Conservation (phyloP, 768 basidiomycete species). For the Suillus luteus region DNA sequence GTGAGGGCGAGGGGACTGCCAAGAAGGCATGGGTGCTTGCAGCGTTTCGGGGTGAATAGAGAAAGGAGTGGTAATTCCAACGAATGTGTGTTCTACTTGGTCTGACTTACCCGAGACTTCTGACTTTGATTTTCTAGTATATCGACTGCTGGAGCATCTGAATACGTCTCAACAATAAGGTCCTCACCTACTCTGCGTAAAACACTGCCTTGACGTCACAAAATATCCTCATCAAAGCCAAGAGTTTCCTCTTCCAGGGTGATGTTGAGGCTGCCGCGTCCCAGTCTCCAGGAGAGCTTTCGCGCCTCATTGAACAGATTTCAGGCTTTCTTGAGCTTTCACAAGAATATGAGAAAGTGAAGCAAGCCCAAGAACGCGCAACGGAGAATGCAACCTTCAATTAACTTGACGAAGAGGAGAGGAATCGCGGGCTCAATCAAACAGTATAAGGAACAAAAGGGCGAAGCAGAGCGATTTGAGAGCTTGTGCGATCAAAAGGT, state of each 20-base stretch:
- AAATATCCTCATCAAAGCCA: conserved; percentile 97
- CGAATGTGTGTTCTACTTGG: conserved; percentile 72
- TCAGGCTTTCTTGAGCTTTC: conserved; percentile 89
- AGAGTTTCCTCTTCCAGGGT: conserved; percentile 99
- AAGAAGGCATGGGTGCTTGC: conserved; percentile 96
- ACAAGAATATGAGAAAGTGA: conserved; percentile 85
- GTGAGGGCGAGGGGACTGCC: conserved; percentile 74
- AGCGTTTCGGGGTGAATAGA: conserved; percentile 74
- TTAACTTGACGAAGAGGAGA: conserved; percentile 91
- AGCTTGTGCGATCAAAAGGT: conserved; percentile 74
- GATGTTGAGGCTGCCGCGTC: conserved; percentile 83
- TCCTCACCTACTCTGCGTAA: conserved; percentile 86
- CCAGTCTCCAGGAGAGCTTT: conserved; percentile 87
- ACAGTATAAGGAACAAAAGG: conserved; percentile 96
- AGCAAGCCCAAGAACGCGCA: conserved; percentile 78
- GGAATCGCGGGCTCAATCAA: conserved; percentile 94
- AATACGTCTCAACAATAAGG: conserved; percentile 83
- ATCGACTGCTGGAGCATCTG: conserved; percentile 82
- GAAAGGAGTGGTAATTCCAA: conserved; percentile 87
- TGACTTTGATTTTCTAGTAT: conserved; percentile 54
- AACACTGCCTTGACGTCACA: conserved; percentile 84
- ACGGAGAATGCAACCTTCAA: conserved; percentile 91
- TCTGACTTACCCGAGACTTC: not conserved
- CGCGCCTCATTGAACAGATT: conserved; percentile 95
- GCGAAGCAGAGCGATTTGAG: conserved; percentile 88